These are phyloP conservation scores for Penicillium corylophilum DNA, from an alignment of 2,329 filamentous ascomycete species.

Conservation along the genomic window DNA sequence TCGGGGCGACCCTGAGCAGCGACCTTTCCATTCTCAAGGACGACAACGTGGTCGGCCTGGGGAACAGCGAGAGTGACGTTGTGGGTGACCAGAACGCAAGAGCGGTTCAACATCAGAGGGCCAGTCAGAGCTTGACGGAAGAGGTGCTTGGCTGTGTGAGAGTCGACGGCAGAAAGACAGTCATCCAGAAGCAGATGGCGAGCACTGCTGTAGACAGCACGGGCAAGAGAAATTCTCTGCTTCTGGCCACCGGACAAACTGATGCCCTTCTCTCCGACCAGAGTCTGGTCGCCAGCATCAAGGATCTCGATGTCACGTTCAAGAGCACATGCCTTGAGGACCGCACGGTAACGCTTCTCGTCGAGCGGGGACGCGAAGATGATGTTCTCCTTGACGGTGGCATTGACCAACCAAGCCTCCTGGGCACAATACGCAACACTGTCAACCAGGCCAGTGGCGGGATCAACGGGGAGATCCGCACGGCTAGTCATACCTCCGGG, in stretches of 20 bases:
- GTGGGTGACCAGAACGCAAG: constrained; percentile 93
- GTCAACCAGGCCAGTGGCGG: constrained; percentile 82
- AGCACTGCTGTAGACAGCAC: constrained; percentile 93
- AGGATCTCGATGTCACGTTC: constrained; percentile 90
- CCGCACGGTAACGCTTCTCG: constrained; percentile 77
- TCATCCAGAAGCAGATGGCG: constrained; percentile 90
- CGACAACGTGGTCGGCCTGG: constrained; percentile 74
- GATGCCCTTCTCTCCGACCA: constrained; percentile 96
- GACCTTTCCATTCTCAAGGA: constrained; percentile 84
- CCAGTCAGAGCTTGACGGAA: constrained; percentile 91
- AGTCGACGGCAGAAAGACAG: constrained; percentile 93
- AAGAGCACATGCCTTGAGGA: constrained; percentile 86
- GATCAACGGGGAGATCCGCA: constrained; percentile 78
- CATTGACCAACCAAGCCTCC: constrained; percentile 95
- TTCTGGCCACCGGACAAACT: constrained; percentile 96
- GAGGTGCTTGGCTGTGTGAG: constrained; percentile 97
- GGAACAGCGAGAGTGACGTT: constrained; percentile 88
- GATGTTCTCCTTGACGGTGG: constrained; percentile 93
- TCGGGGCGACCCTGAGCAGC: constrained; percentile 71
- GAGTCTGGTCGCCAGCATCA: constrained; percentile 85
- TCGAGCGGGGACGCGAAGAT: constrained; percentile 81
- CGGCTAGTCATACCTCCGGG: constrained; percentile 77
- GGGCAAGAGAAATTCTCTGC: constrained; percentile 93
- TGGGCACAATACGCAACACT: constrained; percentile 96
- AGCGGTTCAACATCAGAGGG: constrained; percentile 81